Base-by-base conservation (phyloP, 2,329 filamentous ascomycete genomes). In the Raffaelea albimanens region DNA sequence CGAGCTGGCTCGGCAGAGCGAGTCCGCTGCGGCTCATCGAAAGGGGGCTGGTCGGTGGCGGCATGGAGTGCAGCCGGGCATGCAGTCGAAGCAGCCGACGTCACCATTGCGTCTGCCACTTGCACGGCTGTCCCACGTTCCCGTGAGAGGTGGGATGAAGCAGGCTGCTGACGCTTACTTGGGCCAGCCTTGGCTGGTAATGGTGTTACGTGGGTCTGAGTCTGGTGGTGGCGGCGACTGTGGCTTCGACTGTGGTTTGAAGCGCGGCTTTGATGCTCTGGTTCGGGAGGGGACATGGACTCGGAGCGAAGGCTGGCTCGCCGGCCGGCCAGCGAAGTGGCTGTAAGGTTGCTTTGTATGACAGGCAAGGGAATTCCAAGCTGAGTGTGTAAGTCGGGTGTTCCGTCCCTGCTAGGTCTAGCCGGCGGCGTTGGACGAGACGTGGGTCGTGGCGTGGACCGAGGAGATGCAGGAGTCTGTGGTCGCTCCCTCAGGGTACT, bases 351-450 rank as follows among this genome's bases (percentile, higher is more conserved):
- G 70, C 70, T 85, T 57, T 75, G 85, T 54, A 81, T 82, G 52
- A 82, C 58, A 5, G 75, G 73, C 21, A 73, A 58, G 2, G 72
- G 67, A 3, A 70, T 67, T 25, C 69, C 71, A 2, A 78, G 58
- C 49, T 80, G 76, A 7, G 72, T 67, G 25, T 79, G 73, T 42
- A 87, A 68, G 49, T 79, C 72, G 5, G 78, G 75, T 0, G 81
- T 81, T 21, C 82, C 82, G 57, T 85, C 78, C 61, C 84, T 73
- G 56, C 82, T 87, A 1, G 84, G 84, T 44, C 84, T 70, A 31
- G 67, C 61, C 29, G 83, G 82, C 33, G 73, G 72, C 16, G 61
- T 62, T 11, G 63, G 58, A 33, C 62, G 66, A n/a, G n/a, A n/a
- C n/a, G n/a, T n/a, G n/a, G n/a, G n/a, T n/a, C n/a, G n/a, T n/a